A percentile compares a stretch with the other conserved stretches of the same genome.
Evolutionary conservation across 768 basidiomycete genomes (phyloP).

Genomic region (Rhodosporidiobolus sp.): DNA sequence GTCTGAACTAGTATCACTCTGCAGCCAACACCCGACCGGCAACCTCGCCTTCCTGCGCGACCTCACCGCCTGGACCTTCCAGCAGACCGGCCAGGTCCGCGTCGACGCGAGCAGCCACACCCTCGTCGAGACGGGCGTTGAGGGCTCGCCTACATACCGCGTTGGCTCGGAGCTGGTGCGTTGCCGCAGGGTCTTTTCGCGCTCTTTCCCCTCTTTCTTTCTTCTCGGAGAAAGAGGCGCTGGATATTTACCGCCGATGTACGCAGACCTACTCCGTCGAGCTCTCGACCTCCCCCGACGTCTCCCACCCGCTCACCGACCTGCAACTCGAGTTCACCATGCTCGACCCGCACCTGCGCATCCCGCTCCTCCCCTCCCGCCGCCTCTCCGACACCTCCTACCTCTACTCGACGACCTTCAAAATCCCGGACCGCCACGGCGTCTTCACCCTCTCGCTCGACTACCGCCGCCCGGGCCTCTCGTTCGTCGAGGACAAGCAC

Average conservation of each 20-base stretch:
- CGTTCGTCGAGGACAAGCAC: constrained; percentile 68
- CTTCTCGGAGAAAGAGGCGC: background rate
- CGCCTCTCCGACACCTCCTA: constrained; percentile 53
- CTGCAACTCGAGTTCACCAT: constrained; percentile 95
- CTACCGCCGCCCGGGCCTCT: constrained; percentile 82
- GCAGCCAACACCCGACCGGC: constrained; percentile 60
- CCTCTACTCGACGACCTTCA: constrained; percentile 61
- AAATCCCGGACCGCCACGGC: constrained; percentile 89
- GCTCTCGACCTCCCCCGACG: constrained; percentile 67
- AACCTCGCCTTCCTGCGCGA: constrained; percentile 73
- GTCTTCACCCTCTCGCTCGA: constrained; percentile 96
- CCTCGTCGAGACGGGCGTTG: constrained; percentile 49
- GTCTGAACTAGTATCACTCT: constrained; percentile 56
- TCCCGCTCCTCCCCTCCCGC: constrained; percentile 64
- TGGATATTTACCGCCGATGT: background rate
- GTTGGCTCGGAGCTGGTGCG: constrained; percentile 78
- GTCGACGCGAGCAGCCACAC: constrained; percentile 58
- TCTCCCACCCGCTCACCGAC: constrained; percentile 70
- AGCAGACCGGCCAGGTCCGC: constrained; percentile 73
- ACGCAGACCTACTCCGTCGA: constrained; percentile 53
- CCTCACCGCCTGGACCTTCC: constrained; percentile 84
- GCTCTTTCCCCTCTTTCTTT: background rate
- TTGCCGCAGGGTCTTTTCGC: constrained; percentile 10
- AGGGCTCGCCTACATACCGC: constrained; percentile 57
- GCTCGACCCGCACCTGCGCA: constrained; percentile 95